Evolutionary conservation across 352 stramenopile species (phyloP).

Genomic region (Phytopythium vexans): DNA sequence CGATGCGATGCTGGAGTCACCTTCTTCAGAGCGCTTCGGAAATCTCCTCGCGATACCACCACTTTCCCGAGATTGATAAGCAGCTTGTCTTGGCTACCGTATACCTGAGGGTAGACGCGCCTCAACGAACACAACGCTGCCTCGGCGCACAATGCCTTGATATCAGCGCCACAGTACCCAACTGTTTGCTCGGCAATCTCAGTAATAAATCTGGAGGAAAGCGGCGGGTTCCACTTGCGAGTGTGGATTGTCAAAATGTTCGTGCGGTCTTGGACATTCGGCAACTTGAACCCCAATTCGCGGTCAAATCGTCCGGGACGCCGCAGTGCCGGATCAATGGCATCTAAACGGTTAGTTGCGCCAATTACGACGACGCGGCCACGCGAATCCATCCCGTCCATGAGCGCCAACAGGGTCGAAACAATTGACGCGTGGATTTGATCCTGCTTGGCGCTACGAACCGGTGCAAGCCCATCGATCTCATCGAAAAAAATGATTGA

Average conservation of each 20-base stretch:
- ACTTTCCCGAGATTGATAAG: constrained; percentile 72
- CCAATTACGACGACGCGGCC: constrained; percentile 96
- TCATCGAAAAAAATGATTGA: constrained; percentile 97
- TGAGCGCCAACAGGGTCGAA: constrained; percentile 90
- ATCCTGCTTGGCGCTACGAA: constrained; percentile 91
- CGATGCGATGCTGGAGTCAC: constrained; percentile 81
- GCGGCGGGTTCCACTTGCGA: constrained; percentile 78
- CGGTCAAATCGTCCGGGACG: constrained; percentile 92
- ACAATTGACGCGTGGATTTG: constrained; percentile 94
- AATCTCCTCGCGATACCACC: constrained; percentile 69
- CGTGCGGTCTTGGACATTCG: constrained; percentile 72
- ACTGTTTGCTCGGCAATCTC: constrained; percentile 82
- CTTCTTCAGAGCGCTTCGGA: constrained; percentile 69
- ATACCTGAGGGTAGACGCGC: constrained; percentile 86
- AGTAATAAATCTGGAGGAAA: constrained; percentile 55
- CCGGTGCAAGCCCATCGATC: constrained; percentile 90
- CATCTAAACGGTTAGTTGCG: constrained; percentile 96
- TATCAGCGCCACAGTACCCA: constrained; percentile 90
- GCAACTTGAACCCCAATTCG: constrained; percentile 89
- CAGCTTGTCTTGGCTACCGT: constrained; percentile 74
- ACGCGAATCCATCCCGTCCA: constrained; percentile 88
- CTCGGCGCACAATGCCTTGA: constrained; percentile 90
- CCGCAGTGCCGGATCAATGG: constrained; percentile 94
- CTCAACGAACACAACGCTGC: constrained; percentile 86
- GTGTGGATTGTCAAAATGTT: constrained; percentile 90